Evolutionary conservation across 148 eudicot species (phyloP).

Genomic region (Dysphania ambrosioides): DNA sequence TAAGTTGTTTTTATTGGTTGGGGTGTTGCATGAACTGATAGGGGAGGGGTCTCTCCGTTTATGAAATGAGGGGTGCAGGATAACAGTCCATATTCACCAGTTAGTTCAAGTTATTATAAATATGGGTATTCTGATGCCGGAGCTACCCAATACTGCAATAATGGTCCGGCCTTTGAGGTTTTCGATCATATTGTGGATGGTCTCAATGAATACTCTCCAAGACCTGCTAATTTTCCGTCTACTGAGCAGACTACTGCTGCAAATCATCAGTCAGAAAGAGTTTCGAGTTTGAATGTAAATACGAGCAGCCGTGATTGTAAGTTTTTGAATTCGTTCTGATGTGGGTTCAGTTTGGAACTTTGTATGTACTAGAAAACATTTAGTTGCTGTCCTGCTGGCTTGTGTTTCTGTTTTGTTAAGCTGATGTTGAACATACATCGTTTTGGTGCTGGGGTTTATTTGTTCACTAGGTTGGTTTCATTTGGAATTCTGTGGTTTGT

Average conservation of each 20-base stretch:
- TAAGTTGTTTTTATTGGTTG: background rate
- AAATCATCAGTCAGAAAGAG: constrained; percentile 45
- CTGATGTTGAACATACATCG: background rate
- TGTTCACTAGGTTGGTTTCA: background rate
- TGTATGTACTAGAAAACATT: background rate
- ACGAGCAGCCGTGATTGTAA: constrained; percentile 59
- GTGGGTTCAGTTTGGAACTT: background rate
- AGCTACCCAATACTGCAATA: constrained; percentile 57
- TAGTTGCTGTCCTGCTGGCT: background rate
- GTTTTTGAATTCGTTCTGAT: constrained; percentile 28
- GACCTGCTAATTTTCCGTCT: constrained; percentile 44
- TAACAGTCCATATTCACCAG: constrained; percentile 55
- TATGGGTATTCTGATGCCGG: constrained; percentile 77
- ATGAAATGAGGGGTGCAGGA: constrained; percentile 61
- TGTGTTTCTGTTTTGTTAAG: background rate
- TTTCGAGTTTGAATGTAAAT: constrained; percentile 34
- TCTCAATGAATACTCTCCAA: constrained; percentile 44
- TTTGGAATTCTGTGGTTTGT: background rate
- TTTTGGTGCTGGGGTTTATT: background rate
- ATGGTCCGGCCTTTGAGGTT: constrained; percentile 45
- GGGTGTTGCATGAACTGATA: background rate
- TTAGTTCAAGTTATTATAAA: constrained; percentile 61
- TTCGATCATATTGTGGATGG: constrained; percentile 35
- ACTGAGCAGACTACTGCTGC: constrained; percentile 41
- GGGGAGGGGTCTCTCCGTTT: background rate